A percentile compares a stretch with the other conserved stretches of the same genome.
These are phyloP conservation scores for Canavalia ensiformis DNA, from an alignment of 306 rosid genomes.

Conservation along the genomic window DNA sequence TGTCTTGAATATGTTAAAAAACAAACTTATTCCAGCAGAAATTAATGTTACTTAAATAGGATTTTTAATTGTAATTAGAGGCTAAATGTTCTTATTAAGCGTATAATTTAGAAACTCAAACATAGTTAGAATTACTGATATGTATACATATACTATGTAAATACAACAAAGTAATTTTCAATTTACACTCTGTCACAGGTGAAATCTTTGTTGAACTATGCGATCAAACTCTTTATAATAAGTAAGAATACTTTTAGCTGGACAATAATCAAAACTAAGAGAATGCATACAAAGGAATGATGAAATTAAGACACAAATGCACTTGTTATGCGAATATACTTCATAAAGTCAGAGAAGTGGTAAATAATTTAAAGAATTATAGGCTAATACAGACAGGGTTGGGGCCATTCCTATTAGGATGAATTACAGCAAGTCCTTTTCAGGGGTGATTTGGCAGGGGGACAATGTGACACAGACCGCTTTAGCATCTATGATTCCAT, in stretches of 20 bases:
- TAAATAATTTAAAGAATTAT: constrained; percentile 39
- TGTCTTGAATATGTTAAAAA: constrained; percentile 28
- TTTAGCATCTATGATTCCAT: constrained; percentile 50
- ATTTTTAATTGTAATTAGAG: not conserved
- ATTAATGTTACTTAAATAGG: constrained; percentile 19
- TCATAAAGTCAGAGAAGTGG: constrained; percentile 27
- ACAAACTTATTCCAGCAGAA: constrained; percentile 18
- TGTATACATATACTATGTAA: not conserved
- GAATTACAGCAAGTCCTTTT: constrained; percentile 48
- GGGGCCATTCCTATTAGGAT: constrained; percentile 46
- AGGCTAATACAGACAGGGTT: constrained; percentile 52
- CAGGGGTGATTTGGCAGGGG: constrained; percentile 52
- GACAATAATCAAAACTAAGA: not conserved
- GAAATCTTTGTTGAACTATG: constrained; percentile 10
- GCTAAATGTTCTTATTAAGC: not conserved
- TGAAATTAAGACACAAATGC: constrained; percentile 37
- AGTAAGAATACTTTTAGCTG: constrained; percentile 1
- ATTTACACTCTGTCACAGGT: constrained; percentile 16
- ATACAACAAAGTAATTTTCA: not conserved
- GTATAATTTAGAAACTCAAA: not conserved
- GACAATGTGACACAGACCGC: constrained; percentile 55
- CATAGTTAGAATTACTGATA: not conserved
- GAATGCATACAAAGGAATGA: constrained; percentile 21
- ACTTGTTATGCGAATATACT: constrained; percentile 3
- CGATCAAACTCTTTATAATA: constrained; percentile 4